phyloP scores from a whole-genome alignment of 1,284 basidiomycete genomes.

The Xerocomus nothofagi region DNA sequence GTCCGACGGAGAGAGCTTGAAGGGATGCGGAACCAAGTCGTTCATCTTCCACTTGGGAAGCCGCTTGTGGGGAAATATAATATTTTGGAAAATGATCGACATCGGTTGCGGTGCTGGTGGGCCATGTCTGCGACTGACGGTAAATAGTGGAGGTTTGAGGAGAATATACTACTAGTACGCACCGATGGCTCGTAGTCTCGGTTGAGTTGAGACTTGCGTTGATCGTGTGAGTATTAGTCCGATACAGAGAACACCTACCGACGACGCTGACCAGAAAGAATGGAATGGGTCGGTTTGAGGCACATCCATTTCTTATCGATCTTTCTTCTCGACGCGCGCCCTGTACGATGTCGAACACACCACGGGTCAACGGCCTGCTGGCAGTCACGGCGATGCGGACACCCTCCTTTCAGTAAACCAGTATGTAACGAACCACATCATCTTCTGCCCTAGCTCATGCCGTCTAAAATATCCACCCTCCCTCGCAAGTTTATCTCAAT shows the following conservation, averaged over 20 bases:
- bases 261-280: neutral
- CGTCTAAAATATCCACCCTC: neutral
- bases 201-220: neutral
- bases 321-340: conserved; percentile 4
- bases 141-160: no score
- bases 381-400: neutral
- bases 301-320: conserved; percentile 11
- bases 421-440: conserved; percentile 1
- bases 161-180: no score
- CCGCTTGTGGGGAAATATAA: no score
- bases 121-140: no score
- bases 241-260: no score
- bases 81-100: no score
- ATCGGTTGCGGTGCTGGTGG: no score
- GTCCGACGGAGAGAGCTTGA: neutral
- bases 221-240: neutral
- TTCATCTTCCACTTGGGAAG: neutral
- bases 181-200: no score
- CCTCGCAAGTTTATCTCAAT: neutral
- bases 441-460: neutral
- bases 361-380: neutral
- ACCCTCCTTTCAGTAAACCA: neutral
- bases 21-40: neutral
- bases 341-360: neutral
- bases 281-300: neutral